Evolutionary conservation across 352 stramenopile genomes (phyloP), one percentile per base, ranked within the genome.

Genomic region (Phytophthora uliginosa): DNA sequence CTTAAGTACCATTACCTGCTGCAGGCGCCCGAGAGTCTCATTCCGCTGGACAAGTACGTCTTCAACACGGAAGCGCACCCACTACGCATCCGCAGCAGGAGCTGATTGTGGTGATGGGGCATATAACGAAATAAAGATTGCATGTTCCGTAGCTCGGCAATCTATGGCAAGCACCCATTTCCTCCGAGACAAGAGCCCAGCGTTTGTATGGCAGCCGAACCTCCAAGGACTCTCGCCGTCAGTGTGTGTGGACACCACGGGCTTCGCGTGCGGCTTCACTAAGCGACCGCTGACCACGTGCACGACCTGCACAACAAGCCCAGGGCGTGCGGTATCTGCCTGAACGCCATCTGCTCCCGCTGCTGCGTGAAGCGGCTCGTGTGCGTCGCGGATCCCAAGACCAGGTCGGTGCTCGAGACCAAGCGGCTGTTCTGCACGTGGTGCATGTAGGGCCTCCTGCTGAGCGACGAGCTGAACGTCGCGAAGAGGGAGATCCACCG

Each of bases 1-100:
- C 83, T 99, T 50, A 99, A 99, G 86, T 99, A 99, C 71, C 81
- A 99, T 34, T 99, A 99, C 78, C 81, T 99, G 55, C 83, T 99
- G 9, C 93, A 98, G 75, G 82, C 78, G 5, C 83, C 91, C 10
- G 84, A 93, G 31, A 73, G 87, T 48, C 56, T 94, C 20, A 79
- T 98, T 63, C 81, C 98, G 5, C 76, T 99, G n/a, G 91, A 98
- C 66, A 92, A 98, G 71, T 96, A 97, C 68, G 94, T 99, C 1
- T 98, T 99, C 81, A 99, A 99, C 81, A 99, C 97, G 3, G 96
- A 99, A 76, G 96, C 95, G 13, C 97, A 99, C 73, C 96, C 96
- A 36, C 63, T 99, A n/a, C 76, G 82, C 38, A 93, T 93, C 58
- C 81, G 64, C 20, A 79, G 58, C 15, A 63, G 63, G 52, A 71